phyloP scores from a whole-genome alignment of 495 filamentous ascomycete species.

The Aspergillus asperescens region DNA sequence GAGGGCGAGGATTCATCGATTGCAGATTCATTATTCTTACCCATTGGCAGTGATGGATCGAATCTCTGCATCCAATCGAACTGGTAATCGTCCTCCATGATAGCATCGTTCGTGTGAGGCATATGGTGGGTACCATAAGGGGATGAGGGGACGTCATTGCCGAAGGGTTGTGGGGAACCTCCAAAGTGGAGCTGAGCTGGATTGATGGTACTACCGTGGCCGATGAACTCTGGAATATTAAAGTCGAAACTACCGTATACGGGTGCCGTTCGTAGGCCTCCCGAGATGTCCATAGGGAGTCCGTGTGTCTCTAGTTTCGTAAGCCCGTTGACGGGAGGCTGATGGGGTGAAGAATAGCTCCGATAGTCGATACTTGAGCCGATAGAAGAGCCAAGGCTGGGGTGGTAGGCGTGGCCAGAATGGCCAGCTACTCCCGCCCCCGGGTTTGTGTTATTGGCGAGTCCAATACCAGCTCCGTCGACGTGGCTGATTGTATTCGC shows the following conservation, averaged over 20 bases:
- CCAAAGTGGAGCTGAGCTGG: slow-evolving; percentile 92
- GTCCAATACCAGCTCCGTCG: slow-evolving; percentile 67
- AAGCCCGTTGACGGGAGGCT: slow-evolving; percentile 53
- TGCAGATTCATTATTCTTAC: slow-evolving; percentile 64
- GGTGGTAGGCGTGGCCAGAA: slow-evolving; percentile 54
- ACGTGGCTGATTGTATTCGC: slow-evolving; percentile 98
- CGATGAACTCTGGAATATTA: slow-evolving; percentile 66
- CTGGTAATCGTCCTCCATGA: slow-evolving; percentile 66
- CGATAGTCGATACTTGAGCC: slow-evolving; percentile 60
- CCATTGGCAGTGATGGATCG: slow-evolving; percentile 69
- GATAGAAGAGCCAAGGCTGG: slow-evolving; percentile 61
- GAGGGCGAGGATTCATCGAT: slow-evolving; percentile 93
- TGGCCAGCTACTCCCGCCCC: slow-evolving; percentile 45
- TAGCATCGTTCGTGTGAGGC: slow-evolving; percentile 38
- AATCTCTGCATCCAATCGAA: slow-evolving; percentile 87
- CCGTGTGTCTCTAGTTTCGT: slow-evolving; percentile 80
- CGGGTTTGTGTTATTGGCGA: slow-evolving; percentile 59
- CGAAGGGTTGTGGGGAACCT: slow-evolving; percentile 66
- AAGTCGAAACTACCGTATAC: slow-evolving; percentile 62
- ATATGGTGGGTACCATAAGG: slow-evolving; percentile 66
- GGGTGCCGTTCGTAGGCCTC: slow-evolving; percentile 74
- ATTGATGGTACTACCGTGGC: slow-evolving; percentile 84
- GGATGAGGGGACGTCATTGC: slow-evolving; percentile 63
- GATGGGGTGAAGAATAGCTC: slow-evolving; percentile 63
- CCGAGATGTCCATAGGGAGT: slow-evolving; percentile 56